Base-by-base conservation (phyloP, 345 rosid genomes). In the Citrus medica region DNA sequence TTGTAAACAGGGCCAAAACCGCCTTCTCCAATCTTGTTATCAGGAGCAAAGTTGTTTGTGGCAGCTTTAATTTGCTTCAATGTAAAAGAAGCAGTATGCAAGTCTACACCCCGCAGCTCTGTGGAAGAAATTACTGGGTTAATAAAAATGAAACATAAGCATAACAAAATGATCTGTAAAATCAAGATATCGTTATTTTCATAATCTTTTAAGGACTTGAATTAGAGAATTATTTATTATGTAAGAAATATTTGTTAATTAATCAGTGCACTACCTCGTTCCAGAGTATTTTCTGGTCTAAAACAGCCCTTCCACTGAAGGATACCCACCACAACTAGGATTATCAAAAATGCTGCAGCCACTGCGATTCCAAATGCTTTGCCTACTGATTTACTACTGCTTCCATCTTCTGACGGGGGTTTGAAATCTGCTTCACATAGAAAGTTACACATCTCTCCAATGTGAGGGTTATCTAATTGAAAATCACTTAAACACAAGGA, bases 301-400 rank as follows among this genome's bases (percentile, higher is more conserved):
- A 84, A 77, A 79, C 79, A 84, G 27, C 87, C 83, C 80, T 73
- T 87, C 89, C 91, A 82, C 91, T 87, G 84, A 69, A 91, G 78
- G 27, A 83, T 73, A 1, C 85, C 85, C 6, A 46, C 51, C 5
- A 89, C 25, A 68, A 88, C 32, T 65, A 91, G 80, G 71, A 84
- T 75, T 61, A 77, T 40, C 61, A 67, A 65, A n/a, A 78, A 33
- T 3, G 74, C 78, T 3, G 81, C 81, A 53, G 78, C 88, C 14
- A 71, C 81, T 67, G 79, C 83, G 64, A 78, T 81, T 8, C 85
- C 88, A 37, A 84, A 5, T 2, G 67, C 33, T 7, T 19, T 24
- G 37, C 79, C 53, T 3, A 9, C 21, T 7, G 72, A 55, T n/a
- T 53, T 25, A 59, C 69, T 64, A 9, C 71, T 79, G 35, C 71